Evolutionary conservation across 148 eudicot species (phyloP), one percentile per base, ranked within the genome.

Genomic region (Chenopodium suecicum): DNA sequence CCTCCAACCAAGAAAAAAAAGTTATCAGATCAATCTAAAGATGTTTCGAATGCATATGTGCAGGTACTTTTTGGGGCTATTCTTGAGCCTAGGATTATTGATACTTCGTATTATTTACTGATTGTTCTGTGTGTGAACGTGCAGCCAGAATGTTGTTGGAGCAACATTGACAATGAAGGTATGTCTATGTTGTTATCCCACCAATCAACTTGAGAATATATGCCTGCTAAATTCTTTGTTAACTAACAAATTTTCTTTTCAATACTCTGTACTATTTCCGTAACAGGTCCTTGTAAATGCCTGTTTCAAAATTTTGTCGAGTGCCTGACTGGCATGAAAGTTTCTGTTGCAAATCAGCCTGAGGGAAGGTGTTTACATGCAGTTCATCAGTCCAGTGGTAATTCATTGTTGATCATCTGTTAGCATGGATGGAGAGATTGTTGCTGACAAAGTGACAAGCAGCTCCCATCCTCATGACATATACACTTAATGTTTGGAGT

Each of bases 301-400:
- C 54, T 90, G 81, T 93, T 90, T 80, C 92, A 90, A 78, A 88
- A 75, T 80, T 88, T 93, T 58, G 80, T 90, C 58, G 97, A 93
- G 85, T 83, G 82, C 80, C 80, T 90, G 41, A 80, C 86, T 78
- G 92, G 91, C 84, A 87, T 95, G 94, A 87, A 89, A 78, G 77
- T 91, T 60, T 89, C 90, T 3, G 23, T 89, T 70, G 75, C 67
- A 20, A 83, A 81, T 78, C 90, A 87, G 71, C 84, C 86, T 13
- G 91, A 89, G 58, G 89, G 89, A 73, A 84, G 67, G 74, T 83
- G 88, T 56, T 81, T 95, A 68, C 83, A 87, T 58, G 94, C 86
- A 64, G 75, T 84, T 83, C 98, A 95, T 87, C 91, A 85, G 78
- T 90, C 93, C 67, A 93, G 94, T 78, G 98, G 98, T 94, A 93